Conservation (phyloP, 139 green algal species). For the Ulvella scutata region DNA sequence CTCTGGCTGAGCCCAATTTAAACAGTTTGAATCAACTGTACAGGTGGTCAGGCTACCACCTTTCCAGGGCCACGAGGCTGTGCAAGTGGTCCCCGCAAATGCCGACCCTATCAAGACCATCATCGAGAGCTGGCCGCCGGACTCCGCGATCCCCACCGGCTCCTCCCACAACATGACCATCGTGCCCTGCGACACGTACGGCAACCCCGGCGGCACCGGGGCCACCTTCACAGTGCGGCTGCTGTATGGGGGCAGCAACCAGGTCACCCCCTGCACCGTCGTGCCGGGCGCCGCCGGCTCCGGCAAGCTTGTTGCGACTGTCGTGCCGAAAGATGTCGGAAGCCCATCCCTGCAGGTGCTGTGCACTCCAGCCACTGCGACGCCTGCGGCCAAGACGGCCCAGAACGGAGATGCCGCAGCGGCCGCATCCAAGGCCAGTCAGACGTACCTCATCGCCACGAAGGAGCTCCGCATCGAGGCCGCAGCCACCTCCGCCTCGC, state of each 20-base stretch:
- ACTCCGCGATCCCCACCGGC: background rate
- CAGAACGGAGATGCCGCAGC: background rate
- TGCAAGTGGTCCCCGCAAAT: background rate
- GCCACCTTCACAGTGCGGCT: conserved; percentile 1
- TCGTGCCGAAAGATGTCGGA: background rate
- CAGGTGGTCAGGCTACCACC: background rate
- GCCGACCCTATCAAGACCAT: conserved; percentile 1
- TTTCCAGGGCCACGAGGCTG: background rate
- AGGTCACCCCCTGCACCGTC: background rate
- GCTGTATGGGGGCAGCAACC: background rate
- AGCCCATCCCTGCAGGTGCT: background rate
- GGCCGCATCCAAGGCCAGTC: background rate
- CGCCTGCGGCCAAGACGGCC: background rate
- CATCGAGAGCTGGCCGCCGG: background rate
- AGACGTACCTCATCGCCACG: background rate
- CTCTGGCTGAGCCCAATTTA: no score
- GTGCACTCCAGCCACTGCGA: background rate
- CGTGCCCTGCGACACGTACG: background rate
- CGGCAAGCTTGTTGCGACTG: background rate
- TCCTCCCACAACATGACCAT: background rate
- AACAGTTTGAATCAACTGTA: no score
- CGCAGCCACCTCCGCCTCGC: background rate
- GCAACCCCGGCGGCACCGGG: background rate
- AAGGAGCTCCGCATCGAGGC: background rate
- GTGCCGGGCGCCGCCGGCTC: background rate